Evolutionary conservation across 495 filamentous ascomycete species (phyloP).

Genomic region (Schizothecium vesticola): DNA sequence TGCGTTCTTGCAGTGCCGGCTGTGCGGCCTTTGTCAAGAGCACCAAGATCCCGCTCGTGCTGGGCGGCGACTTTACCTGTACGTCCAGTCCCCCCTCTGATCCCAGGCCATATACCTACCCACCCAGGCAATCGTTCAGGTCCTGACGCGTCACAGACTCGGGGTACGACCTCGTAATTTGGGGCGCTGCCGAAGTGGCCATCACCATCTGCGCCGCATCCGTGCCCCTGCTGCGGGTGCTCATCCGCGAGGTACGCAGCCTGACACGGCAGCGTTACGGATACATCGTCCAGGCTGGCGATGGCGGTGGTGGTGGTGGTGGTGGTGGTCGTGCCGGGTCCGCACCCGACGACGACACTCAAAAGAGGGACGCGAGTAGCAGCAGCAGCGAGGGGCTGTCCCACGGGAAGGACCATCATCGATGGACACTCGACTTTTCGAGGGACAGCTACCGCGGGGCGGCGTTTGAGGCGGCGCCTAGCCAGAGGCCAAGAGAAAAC

Average conservation of each 20-base stretch:
- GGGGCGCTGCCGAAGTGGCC: constrained; percentile 28
- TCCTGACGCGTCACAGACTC: constrained; percentile 16
- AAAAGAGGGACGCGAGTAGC: neutral
- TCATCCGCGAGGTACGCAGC: constrained; percentile 19
- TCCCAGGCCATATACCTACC: neutral
- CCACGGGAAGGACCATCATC: neutral
- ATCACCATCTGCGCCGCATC: constrained; percentile 33
- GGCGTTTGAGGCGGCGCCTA: neutral
- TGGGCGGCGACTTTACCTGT: constrained; percentile 21
- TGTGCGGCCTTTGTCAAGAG: constrained; percentile 28
- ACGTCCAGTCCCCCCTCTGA: neutral
- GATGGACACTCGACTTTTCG: neutral
- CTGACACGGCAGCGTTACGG: constrained; percentile 9
- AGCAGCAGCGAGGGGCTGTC: neutral
- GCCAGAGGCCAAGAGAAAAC: neutral
- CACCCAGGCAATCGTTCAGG: neutral
- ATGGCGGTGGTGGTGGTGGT: neutral
- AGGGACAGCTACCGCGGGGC: neutral
- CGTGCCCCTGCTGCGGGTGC: constrained; percentile 30
- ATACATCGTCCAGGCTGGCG: neutral
- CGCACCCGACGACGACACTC: neutral
- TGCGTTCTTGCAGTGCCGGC: constrained; percentile 24
- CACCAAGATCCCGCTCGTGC: constrained; percentile 19
- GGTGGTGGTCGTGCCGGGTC: neutral
- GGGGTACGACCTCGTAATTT: constrained; percentile 25